These are phyloP conservation scores for Talaromyces sp. DNA, from an alignment of 2,329 filamentous ascomycete genomes.

Conservation along the genomic window DNA sequence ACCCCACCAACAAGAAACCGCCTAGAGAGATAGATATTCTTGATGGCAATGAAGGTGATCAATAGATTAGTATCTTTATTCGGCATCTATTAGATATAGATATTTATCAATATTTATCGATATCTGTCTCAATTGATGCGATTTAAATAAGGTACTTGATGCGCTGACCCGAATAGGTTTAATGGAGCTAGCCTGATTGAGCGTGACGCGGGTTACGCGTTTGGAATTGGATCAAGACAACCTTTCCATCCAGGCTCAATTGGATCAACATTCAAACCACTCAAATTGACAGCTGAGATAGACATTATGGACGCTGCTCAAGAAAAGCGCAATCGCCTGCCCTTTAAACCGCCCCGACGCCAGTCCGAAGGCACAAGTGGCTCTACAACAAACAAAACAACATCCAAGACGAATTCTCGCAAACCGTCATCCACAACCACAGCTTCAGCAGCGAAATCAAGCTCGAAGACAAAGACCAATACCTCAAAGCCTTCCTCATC, in stretches of 20 bases:
- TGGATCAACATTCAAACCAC: background rate
- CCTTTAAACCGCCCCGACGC: conserved; percentile 45
- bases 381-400: conserved; percentile 22
- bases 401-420: conserved; percentile 22
- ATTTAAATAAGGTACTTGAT: background rate
- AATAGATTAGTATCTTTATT: background rate
- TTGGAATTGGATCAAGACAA: background rate
- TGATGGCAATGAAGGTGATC: background rate
- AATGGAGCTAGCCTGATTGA: conserved; percentile 9
- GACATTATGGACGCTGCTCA: conserved; percentile 3
- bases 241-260: background rate
- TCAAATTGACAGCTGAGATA: background rate
- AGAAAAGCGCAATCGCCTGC: conserved; percentile 37
- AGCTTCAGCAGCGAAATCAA: conserved; percentile 2
- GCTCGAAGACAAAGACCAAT: background rate
- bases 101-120: too few relatives aligned
- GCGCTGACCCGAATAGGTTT: background rate
- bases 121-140: background rate
- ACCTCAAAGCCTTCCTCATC: conserved; percentile 19
- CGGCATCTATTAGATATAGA: background rate
- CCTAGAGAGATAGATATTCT: background rate
- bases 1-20: conserved; percentile 4
- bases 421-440: conserved; percentile 14
- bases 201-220: conserved; percentile 9
- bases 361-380: conserved; percentile 27